These are phyloP conservation scores for Bathelium albidoporum DNA, from an alignment of 495 filamentous ascomycete genomes.

Conservation along the genomic window DNA sequence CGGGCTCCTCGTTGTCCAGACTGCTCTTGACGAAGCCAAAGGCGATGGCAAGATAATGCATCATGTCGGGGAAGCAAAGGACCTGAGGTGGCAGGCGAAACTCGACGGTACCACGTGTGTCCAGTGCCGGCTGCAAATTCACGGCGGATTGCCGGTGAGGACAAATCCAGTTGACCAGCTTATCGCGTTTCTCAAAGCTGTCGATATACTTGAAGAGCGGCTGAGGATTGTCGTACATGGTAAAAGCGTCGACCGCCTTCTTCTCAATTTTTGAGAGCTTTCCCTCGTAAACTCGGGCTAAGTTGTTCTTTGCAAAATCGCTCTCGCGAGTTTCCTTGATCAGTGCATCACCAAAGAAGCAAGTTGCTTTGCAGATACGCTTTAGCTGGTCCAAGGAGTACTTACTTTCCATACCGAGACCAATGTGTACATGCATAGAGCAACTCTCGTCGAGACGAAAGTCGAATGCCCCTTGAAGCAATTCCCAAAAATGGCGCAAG, in stretches of 20 bases:
- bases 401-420: neutral
- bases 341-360: neutral
- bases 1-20: neutral
- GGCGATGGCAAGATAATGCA: neutral
- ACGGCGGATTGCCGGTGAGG: neutral
- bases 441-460: neutral
- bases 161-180: neutral
- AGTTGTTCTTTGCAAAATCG: neutral
- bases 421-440: neutral
- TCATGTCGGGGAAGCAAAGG: neutral
- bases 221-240: neutral
- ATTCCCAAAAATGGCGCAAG: neutral
- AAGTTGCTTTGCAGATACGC: neutral
- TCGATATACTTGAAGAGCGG: neutral
- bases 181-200: neutral
- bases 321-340: neutral
- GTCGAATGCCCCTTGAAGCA: neutral
- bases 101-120: neutral
- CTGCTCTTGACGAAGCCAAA: constrained; percentile 1
- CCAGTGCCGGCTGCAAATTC: neutral
- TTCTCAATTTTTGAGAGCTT: neutral
- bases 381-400: neutral
- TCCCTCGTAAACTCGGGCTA: neutral
- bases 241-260: neutral
- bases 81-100: neutral